Evolutionary conservation across 345 rosid genomes (phyloP), one percentile per base, ranked within the genome.

Genomic region (Citrus australasica): DNA sequence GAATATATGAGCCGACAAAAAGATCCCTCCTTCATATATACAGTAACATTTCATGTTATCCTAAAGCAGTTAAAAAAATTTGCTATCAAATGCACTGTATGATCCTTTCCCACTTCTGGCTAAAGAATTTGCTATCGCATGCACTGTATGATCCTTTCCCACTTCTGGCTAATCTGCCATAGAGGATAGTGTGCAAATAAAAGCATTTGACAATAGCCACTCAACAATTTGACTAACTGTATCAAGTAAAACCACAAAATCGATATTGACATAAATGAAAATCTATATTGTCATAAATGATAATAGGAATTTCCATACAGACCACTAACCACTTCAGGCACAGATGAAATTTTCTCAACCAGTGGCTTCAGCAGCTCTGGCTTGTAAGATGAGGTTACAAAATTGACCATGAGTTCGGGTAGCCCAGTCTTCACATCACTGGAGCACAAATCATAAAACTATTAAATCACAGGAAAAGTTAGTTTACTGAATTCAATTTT

Each of bases 261-360:
- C 5, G 5, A 55, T 51, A 25, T 55, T 42, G 28, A 62, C 19
- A 24, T 13, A 69, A 27, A 48, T 58, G 30, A 68, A 1, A 14
- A 25, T 25, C 5, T 7, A 55, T 51, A 25, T 33, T 42, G 28
- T 55, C 19, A 24, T 9, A 69, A 33, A 48, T 37, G 25, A 16
- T 30, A 16, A 40, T 38, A 3, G 62, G 68, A 66, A 67, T 71
- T 87, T 61, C 60, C 53, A 33, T 40, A 88, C 91, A 69, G 80
- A 93, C 98, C 97, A 95, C 99, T 91, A 82, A 93, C 98, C 97
- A 95, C 99, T 91, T 91, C 89, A 78, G 94, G 91, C 83, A 93
- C 86, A 73, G 87, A 80, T 58, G 94, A 85, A 77, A 90, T 86
- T 87, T 86, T 89, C 83, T 91, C 95, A 69, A 92, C 90, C n/a